Base-by-base conservation (phyloP, 1,139 yeast genomes). In the Lodderomyces margitis region DNA sequence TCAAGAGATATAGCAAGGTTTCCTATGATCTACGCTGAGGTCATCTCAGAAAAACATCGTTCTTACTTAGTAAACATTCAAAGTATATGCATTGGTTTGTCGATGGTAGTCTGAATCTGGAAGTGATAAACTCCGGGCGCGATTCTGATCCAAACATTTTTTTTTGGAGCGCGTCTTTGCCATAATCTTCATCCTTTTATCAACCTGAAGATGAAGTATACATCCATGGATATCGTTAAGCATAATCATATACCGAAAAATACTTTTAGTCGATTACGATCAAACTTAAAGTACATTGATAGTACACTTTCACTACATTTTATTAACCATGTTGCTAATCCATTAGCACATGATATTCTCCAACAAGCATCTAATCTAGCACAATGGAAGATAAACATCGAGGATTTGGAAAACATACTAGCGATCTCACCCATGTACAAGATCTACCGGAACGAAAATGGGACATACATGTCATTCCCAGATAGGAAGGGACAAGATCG, bases 271-370 rank as follows among this genome's bases (percentile, higher is more conserved):
- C 37, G 45, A 4, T 12, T 49, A 19, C 16, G 28, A 7, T 25
- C 36, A 20, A 45, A 47, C 33, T 49, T 55, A 27, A 45, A 47
- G 28, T 61, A 65, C 16, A 53, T 64, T 11, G 68, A 64, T 35
- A 55, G 51, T 37, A 49, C 52, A 20, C 39, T 64, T 19, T 50
- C 47, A 23, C 52, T 65, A 15, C 59, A 64, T 46, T 64, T 55
- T 42, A 41, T 66, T 20, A 54, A 49, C 34, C 68, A 64, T 45
- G 53, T 59, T 2, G 36, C 59, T 2, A 56, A 56, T 41, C 65
- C 67, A 3, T 25, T 50, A 4, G 34, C 62, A 7, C 39, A 40
- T 7, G 51, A 50, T 21, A 41, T 59, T 11, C 49, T 62, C 19
- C 52, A 51, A 11, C 47, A 54, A 7, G 61, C 66, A 2, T 46